Conservation (phyloP, 805 yeast genomes). For the Candida maris region DNA sequence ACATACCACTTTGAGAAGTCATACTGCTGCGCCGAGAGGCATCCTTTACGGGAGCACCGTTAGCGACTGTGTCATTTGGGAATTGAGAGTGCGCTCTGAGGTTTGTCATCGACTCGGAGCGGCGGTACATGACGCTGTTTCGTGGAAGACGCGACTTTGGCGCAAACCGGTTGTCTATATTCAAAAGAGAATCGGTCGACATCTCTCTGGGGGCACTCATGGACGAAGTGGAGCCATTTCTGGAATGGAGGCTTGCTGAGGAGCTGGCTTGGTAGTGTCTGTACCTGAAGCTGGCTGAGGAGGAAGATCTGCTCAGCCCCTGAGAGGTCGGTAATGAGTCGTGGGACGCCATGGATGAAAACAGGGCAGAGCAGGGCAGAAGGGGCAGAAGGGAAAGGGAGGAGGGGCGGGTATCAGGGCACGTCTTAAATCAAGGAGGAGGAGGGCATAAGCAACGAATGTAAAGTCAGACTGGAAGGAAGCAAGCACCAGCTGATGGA, state of each 20-base stretch:
- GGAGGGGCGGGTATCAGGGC: too few species aligned
- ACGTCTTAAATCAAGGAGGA: too few species aligned
- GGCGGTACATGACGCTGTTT: background rate
- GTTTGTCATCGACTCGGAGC: conserved; percentile 18
- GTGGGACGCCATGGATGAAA: background rate
- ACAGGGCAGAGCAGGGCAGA: too few species aligned
- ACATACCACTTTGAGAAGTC: conserved; percentile 15
- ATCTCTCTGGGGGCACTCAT: conserved; percentile 31
- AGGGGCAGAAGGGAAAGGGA: too few species aligned
- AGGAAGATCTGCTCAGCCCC: background rate
- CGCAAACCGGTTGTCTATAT: conserved; percentile 38
- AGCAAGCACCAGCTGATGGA: too few species aligned
- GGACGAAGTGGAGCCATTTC: conserved; percentile 35
- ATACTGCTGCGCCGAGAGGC: conserved; percentile 6
- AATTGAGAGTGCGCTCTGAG: conserved; percentile 7
- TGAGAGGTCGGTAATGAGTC: background rate
- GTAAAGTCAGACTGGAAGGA: too few species aligned
- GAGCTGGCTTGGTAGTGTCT: conserved; percentile 1
- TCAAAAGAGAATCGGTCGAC: conserved; percentile 38
- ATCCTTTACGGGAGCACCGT: background rate
- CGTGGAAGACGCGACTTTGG: background rate
- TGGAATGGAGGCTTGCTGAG: conserved; percentile 14
- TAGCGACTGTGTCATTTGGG: background rate
- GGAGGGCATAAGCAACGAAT: too few species aligned
- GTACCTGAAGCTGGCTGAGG: conserved; percentile 4